Evolutionary conservation across 2,329 filamentous ascomycete species (phyloP), one percentile per base, ranked within the genome.

Genomic region (Penicillium brasilianum): DNA sequence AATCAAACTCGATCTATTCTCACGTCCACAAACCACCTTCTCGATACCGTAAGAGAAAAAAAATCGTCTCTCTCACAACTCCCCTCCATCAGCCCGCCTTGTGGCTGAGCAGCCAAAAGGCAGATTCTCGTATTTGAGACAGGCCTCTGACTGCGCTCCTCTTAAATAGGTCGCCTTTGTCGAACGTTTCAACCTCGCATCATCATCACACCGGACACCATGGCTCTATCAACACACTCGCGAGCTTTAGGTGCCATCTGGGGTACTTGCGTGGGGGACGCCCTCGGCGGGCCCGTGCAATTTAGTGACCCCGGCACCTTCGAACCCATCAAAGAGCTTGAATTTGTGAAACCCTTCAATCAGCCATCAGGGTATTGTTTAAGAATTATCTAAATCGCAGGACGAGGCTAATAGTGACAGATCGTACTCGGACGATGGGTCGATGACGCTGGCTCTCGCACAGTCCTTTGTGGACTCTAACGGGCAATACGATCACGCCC

Each of bases 371-470:
- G 79, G 66, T 75, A 57, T 50, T 50, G 60, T 43, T 16, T 11
- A 50, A 13, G 16, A n/a, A 49, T 36, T 28, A 57, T 43, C 28
- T 25, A 4, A 1, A 30, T 22, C 4, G n/a, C 18, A 56, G 46
- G 1, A 46, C 14, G 4, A 28, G 1, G 34, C 56, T 54, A 48
- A 58, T 22, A 13, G 25, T 32, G 55, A 36, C 50, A 73, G 72
- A 10, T 72, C 71, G 36, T 81, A 77, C 67, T 80, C 78, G 4
- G 79, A 81, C 64, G 79, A 81, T 60, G 80, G 77, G 1, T 75
- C 77, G 13, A 78, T 81, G 76, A 77, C 79, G 4, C 69, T 81
- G 11, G 80, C 78, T 51, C 74, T 81, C 5, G 75, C 77, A 2
- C 67, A 75, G 46, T 77, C 78, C 20, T 68, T 81, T 14, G 72